A percentile compares a stretch with the other conserved stretches of the same genome.
Evolutionary conservation across 257 asterid species (phyloP).

Genomic region (Perilla frutescens): DNA sequence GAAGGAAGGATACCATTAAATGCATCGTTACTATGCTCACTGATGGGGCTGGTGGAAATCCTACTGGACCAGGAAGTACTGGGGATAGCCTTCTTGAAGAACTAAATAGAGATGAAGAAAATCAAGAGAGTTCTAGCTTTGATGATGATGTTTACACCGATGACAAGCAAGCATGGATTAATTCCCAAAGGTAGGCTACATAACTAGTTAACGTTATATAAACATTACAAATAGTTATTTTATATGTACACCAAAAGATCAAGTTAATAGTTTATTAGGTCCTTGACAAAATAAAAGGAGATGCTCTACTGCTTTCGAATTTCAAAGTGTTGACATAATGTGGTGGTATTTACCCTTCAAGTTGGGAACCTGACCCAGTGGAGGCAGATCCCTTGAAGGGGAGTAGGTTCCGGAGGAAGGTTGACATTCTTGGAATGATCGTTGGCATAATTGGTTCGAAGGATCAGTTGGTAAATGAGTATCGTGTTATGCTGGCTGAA

Average conservation of each 20-base stretch:
- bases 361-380: slow-evolving; percentile 99
- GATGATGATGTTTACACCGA: slow-evolving; percentile 80
- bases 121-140: slow-evolving; percentile 70
- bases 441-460: slow-evolving; percentile 96
- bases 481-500: slow-evolving; percentile 98
- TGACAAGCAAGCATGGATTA: slow-evolving; percentile 96
- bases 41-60: slow-evolving; percentile 90
- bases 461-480: slow-evolving; percentile 97
- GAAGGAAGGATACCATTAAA: slow-evolving; percentile 95
- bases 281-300: background rate
- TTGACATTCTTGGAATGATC: slow-evolving; percentile 94
- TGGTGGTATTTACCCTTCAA: slow-evolving; percentile 44
- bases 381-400: slow-evolving; percentile 94
- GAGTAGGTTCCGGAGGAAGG: slow-evolving; percentile 80
- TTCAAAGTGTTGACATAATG: slow-evolving; percentile 41
- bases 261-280: slow-evolving; percentile 15
- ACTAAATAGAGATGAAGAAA: slow-evolving; percentile 94
- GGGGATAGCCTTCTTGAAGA: slow-evolving; percentile 99
- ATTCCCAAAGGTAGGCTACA: slow-evolving; percentile 70
- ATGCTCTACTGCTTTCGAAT: slow-evolving; percentile 26
- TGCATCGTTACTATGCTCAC: slow-evolving; percentile 99
- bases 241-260: slow-evolving; percentile 11
- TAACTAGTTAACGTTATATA: background rate
- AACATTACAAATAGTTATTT: background rate
- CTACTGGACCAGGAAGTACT: slow-evolving; percentile 72